These are phyloP conservation scores for Phellopilus nigrolimitatus DNA, from an alignment of 1,284 basidiomycete genomes.

Conservation along the genomic window DNA sequence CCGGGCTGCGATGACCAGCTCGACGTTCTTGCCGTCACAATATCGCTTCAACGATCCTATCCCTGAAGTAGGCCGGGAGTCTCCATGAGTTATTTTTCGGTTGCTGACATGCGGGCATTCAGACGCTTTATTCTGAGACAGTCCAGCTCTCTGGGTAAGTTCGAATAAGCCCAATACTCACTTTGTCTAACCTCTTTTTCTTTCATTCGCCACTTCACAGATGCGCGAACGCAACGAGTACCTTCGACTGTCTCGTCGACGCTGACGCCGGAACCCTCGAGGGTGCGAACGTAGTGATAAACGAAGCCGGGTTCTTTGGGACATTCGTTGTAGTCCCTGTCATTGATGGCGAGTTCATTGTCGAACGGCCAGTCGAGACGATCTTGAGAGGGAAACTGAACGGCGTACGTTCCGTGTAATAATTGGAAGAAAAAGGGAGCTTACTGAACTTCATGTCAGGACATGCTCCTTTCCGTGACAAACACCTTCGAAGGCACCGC, in stretches of 20 bases:
- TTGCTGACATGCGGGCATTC: neutral
- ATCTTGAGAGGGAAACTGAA: conserved; percentile 24
- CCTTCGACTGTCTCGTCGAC: conserved; percentile 34
- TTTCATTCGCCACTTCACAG: no score
- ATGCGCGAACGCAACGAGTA: conserved; percentile 31
- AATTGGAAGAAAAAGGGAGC: neutral
- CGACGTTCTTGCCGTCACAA: conserved; percentile 22
- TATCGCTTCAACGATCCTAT: conserved; percentile 21
- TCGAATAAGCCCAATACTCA: neutral
- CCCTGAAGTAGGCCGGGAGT: conserved; percentile 21
- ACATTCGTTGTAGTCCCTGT: conserved; percentile 40
- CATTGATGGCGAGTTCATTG: conserved; percentile 42
- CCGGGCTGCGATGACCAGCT: conserved; percentile 21
- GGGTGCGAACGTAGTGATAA: conserved; percentile 33
- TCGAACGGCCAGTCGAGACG: conserved; percentile 36
- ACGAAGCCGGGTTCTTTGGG: conserved; percentile 34
- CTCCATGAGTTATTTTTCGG: neutral
- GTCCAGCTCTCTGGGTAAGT: conserved; percentile 5
- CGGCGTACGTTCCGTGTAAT: conserved; percentile 10
- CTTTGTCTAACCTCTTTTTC: neutral
- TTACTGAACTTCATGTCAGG: conserved; percentile 30
- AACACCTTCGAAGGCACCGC: conserved; percentile 37
- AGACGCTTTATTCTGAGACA: conserved; percentile 4
- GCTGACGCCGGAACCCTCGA: conserved; percentile 30
- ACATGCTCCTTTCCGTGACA: conserved; percentile 31